A percentile compares a stretch with the other conserved stretches of the same genome.
phyloP scores from a whole-genome alignment of 75 land plant genomes.

The Isoetes taiwanensis region DNA sequence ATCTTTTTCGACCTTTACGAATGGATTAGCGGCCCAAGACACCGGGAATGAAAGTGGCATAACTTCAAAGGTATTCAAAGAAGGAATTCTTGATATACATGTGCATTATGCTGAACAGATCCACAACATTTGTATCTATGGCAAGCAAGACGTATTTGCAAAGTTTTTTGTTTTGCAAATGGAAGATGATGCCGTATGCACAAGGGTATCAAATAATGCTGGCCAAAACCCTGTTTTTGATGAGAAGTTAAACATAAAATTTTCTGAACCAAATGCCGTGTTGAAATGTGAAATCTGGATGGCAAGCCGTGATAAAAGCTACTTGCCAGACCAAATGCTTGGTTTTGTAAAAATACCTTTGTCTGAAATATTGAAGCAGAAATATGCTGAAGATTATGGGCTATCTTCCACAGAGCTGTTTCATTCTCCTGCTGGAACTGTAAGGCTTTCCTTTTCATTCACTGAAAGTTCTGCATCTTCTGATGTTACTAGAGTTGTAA shows the following conservation, averaged over 20 bases:
- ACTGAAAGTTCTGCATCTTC: not conserved
- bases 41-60: no score
- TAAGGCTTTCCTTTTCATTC: slow-evolving; percentile 29
- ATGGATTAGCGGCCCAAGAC: no score
- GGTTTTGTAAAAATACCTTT: slow-evolving; percentile 52
- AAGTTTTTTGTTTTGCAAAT: slow-evolving; percentile 52
- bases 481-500: no score
- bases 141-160: slow-evolving; percentile 68
- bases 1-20: no score
- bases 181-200: slow-evolving; percentile 39
- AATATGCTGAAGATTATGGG: slow-evolving; percentile 39
- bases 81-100: slow-evolving; percentile 43
- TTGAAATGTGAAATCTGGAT: slow-evolving; percentile 73
- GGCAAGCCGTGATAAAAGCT: slow-evolving; percentile 44
- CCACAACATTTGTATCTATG: slow-evolving; percentile 73
- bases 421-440: slow-evolving; percentile 70
- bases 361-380: slow-evolving; percentile 28
- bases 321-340: slow-evolving; percentile 55
- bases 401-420: slow-evolving; percentile 70
- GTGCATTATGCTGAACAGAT: slow-evolving; percentile 67
- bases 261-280: slow-evolving; percentile 33
- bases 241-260: slow-evolving; percentile 28
- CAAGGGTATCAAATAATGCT: slow-evolving; percentile 34
- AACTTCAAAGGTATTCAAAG: no score
- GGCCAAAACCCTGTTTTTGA: slow-evolving; percentile 66